Conservation (phyloP, 192 early-diverging fungal species). For the Diversispora epigaea region DNA sequence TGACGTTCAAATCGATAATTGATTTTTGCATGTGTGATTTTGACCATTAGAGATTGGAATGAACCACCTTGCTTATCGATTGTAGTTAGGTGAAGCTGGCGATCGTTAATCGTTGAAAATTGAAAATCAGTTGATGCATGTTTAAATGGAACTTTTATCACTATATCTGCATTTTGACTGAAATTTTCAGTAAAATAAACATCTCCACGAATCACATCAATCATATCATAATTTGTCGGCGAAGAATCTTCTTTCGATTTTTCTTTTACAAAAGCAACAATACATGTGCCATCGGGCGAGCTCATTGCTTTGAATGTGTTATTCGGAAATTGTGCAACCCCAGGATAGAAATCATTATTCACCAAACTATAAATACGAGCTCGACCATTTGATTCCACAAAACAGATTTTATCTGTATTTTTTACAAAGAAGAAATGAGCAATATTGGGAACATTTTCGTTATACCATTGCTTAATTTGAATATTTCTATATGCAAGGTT, state of each 20-base stretch:
- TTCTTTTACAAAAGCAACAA: constrained; percentile 28
- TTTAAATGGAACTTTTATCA: neutral
- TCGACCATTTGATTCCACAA: constrained; percentile 26
- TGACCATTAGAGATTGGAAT: constrained; percentile 12
- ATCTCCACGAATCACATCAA: neutral
- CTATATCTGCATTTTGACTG: constrained; percentile 2
- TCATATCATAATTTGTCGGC: too few relatives aligned
- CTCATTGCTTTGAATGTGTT: neutral
- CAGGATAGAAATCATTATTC: constrained; percentile 19
- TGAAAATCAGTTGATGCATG: neutral
- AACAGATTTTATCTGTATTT: constrained; percentile 18
- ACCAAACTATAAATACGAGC: constrained; percentile 9
- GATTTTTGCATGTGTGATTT: constrained; percentile 22
- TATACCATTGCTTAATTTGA: constrained; percentile 15
- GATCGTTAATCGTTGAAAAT: constrained; percentile 8
- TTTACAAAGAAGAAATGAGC: constrained; percentile 26
- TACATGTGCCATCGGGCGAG: constrained; percentile 22
- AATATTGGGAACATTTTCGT: neutral
- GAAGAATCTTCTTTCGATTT: neutral
- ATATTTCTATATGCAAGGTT: constrained; percentile 15
- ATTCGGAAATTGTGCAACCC: constrained; percentile 10
- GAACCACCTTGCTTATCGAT: neutral
- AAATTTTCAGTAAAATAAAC: constrained; percentile 10
- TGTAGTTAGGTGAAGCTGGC: constrained; percentile 6
- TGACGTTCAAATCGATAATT: constrained; percentile 14